Base-by-base conservation (phyloP, 1,284 basidiomycete genomes). In the Kwoniella shivajii region DNA sequence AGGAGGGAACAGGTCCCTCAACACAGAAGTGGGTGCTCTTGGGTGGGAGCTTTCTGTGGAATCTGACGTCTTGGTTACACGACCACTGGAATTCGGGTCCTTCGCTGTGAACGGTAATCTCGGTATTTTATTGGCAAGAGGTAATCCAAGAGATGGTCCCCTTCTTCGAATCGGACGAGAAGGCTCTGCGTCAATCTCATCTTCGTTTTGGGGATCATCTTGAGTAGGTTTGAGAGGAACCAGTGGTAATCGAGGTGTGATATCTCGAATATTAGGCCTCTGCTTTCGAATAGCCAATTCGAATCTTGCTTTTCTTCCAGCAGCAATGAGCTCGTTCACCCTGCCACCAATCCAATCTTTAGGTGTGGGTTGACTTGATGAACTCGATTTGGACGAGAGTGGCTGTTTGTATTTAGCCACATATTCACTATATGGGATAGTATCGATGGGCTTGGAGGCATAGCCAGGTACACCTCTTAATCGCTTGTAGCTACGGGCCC, bases 401-500 rank as follows among this genome's bases (percentile, higher is more conserved):
- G 30, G 39, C 30, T 44, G 27, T 36, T 39, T 30, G n/a, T 44
- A 59, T 22, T 34, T 26, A n/a, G 44, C 18, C n/a, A 41, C 42
- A 38, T 57, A 57, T 5, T 55, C 52, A 4, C 37, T 27, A 14
- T 31, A 55, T 10, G 52, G 36, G 27, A 54, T 48, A 2, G 51
- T 48, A 7, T 30, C 26, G 42, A 61, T 51, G 6, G 47, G 34
- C 16, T 57, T 53, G 24, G 46, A 24, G 3, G 43, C 36, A 29
- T 41, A 49, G 10, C 27, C 29, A 4, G 52, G 48, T 16, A 43
- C 42, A 27, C 34, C 33, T n/a, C 27, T 41, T 20, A 52, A 45
- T 26, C 51, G 39, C 34, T 48, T 50, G 27, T 24, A 31, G 38
- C 30, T 44, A 16, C 30, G 39, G 11, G 5, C 29, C 36, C 34